Base-by-base conservation (phyloP, 805 yeast genomes). In the Saturnispora sekii region DNA sequence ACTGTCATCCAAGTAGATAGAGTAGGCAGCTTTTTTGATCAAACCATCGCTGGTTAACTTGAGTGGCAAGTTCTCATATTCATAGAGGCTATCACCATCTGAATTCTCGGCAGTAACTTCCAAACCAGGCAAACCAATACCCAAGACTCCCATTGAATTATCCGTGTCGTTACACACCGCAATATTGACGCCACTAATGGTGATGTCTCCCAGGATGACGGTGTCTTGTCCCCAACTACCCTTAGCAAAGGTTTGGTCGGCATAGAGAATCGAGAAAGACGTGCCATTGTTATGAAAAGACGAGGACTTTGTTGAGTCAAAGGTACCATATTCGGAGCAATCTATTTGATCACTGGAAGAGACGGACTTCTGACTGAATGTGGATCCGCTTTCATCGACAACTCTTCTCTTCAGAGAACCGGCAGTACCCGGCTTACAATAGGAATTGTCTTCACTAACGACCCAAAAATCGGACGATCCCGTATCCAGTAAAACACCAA, bases 381-480 rank as follows among this genome's bases (percentile, higher is more conserved):
- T 40, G n/a, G 14, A 35, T 3, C 38, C 37, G 1, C 32, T 35
- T 0, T 11, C 34, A 33, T 46, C 37, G 18, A 5, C 28, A 17
- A 35, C 21, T 12, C 41, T 43, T n/a, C 39, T 45, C 4, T 36
- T 30, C 10, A 45, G 35, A 16, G 51, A 48, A 5, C 49, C 48
- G 6, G 40, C n/a, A 2, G 51, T 41, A 16, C 51, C 50, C 0
- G 53, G 35, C 5, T 54, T 38, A 53, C 79, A 73, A 46, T 66
- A 71, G 2, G 80, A 72, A 53, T 76, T 77, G 35, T 62, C 53
- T 2, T 71, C 57, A 26, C 69, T 65, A 48, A 74, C 67, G 17
- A 81, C 75, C 85, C 86, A 81, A 17, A 84, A 62, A 58, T 83
- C 90, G 0, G 84, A 72, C 0, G 88, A 81, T 2, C 90, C 93